A percentile compares a stretch with the other conserved stretches of the same genome.
These are phyloP conservation scores for Daldinia vernicosa DNA, from an alignment of 495 filamentous ascomycete species.

Conservation along the genomic window DNA sequence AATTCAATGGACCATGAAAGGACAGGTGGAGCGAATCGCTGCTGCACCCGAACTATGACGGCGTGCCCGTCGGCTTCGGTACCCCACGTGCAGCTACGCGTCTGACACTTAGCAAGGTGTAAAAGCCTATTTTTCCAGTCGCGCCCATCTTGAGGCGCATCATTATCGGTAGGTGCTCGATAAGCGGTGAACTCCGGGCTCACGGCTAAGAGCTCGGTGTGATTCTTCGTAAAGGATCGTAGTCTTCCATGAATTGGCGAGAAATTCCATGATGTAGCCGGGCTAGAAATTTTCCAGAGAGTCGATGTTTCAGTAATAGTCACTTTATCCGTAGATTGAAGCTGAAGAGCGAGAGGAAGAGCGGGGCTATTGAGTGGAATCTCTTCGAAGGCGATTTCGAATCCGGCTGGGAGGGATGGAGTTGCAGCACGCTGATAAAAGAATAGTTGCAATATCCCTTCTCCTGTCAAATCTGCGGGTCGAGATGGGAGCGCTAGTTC, in stretches of 20 bases:
- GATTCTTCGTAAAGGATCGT: slow-evolving; percentile 35
- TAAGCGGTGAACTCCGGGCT: slow-evolving; percentile 49
- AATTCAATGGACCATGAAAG: slow-evolving; percentile 65
- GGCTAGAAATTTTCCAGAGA: slow-evolving; percentile 37
- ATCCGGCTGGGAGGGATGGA: slow-evolving; percentile 52
- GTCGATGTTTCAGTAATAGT: slow-evolving; percentile 28
- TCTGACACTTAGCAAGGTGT: slow-evolving; percentile 46
- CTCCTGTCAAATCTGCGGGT: slow-evolving; percentile 10
- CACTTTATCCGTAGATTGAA: slow-evolving; percentile 21
- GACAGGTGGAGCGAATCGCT: slow-evolving; percentile 60
- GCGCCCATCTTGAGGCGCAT: slow-evolving; percentile 54
- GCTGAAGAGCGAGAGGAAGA: slow-evolving; percentile 1
- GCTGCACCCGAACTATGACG: slow-evolving; percentile 50
- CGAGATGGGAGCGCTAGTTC: slow-evolving; percentile 22
- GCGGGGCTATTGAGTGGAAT: slow-evolving; percentile 39
- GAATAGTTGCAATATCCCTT: slow-evolving; percentile 34
- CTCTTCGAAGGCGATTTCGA: slow-evolving; percentile 60
- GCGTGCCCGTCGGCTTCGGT: slow-evolving; percentile 25
- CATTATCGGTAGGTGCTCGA: slow-evolving; percentile 67
- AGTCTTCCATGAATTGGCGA: slow-evolving; percentile 34
- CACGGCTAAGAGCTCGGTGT: slow-evolving; percentile 30
- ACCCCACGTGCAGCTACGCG: slow-evolving; percentile 48
- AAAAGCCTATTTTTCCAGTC: slow-evolving; percentile 52
- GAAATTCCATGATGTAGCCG: slow-evolving; percentile 30
- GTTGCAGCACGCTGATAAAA: slow-evolving; percentile 46